Conservation (phyloP, 768 basidiomycete species). For the Gautieria morchelliformis region DNA sequence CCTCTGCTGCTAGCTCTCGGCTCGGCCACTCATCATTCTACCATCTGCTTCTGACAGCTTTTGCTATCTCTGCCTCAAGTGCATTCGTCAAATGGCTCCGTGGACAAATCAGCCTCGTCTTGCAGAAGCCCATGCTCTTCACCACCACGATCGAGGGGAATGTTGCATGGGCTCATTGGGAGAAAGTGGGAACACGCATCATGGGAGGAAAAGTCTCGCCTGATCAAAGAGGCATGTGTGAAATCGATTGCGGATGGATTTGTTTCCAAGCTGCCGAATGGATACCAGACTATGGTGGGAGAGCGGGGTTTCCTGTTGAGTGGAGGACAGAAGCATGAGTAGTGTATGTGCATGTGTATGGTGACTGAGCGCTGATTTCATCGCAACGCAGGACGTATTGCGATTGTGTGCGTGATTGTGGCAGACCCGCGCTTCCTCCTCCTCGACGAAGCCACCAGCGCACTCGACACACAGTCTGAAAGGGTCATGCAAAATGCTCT, state of each 20-base stretch:
- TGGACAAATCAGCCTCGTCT: slow-evolving; percentile 79
- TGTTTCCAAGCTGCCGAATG: slow-evolving; percentile 66
- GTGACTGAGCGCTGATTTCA: too few species aligned
- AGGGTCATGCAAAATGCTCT: slow-evolving; percentile 81
- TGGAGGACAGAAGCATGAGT: slow-evolving; percentile 65
- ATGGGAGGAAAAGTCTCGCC: slow-evolving; percentile 62
- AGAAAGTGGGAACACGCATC: slow-evolving; percentile 56
- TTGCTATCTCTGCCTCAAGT: too few species aligned
- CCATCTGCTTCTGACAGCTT: too few species aligned
- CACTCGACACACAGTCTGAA: slow-evolving; percentile 65
- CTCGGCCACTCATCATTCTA: too few species aligned
- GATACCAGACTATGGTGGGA: slow-evolving; percentile 83
- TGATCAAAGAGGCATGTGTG: slow-evolving; percentile 78
- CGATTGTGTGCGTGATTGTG: slow-evolving; percentile 84
- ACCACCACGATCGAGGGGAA: slow-evolving; percentile 76
- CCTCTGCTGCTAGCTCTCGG: too few species aligned
- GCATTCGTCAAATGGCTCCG: slow-evolving; percentile 61
- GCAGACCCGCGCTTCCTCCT: slow-evolving; percentile 80
- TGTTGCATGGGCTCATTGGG: slow-evolving; percentile 71
- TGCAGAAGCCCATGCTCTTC: slow-evolving; percentile 81
- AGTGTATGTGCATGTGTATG: background rate
- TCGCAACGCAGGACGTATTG: slow-evolving; percentile 54
- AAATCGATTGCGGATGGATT: slow-evolving; percentile 90
- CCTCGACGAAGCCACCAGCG: too few species aligned
- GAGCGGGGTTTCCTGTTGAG: slow-evolving; percentile 80